A percentile compares a stretch with the other conserved stretches of the same genome.
Evolutionary conservation across 352 stramenopile species (phyloP).

Genomic region (Phytopythium litorale): DNA sequence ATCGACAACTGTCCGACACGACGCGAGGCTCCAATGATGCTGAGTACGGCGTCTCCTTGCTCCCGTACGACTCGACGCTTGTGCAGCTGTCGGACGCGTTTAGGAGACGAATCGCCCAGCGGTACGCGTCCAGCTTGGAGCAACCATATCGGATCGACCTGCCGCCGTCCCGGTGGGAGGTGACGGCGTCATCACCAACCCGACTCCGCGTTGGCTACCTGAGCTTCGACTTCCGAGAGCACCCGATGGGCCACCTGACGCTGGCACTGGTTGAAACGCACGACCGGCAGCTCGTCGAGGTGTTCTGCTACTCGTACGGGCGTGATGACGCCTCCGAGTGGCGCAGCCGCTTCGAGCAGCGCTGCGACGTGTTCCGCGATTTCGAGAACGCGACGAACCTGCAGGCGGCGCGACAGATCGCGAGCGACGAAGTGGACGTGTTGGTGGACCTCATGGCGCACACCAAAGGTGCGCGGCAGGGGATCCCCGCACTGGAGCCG

Average conservation of each 20-base stretch:
- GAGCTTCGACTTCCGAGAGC: conserved; percentile 90
- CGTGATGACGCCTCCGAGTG: conserved; percentile 64
- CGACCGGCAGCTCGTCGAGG: conserved; percentile 34
- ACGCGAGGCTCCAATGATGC: not conserved
- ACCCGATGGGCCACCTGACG: conserved; percentile 92
- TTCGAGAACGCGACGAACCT: conserved; percentile 45
- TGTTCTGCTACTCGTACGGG: conserved; percentile 83
- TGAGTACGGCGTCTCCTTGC: conserved; percentile 20
- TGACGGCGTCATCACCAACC: not conserved
- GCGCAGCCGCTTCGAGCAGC: conserved; percentile 45
- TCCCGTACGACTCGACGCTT: conserved; percentile 75
- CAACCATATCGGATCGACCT: conserved; percentile 38
- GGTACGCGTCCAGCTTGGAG: conserved; percentile 20
- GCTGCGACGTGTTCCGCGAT: conserved; percentile 65
- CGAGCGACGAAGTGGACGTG: conserved; percentile 65
- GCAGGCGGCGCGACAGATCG: conserved; percentile 47
- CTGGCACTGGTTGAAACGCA: conserved; percentile 81
- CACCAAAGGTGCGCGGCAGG: conserved; percentile 75
- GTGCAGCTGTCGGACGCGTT: conserved; percentile 43
- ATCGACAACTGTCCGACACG: conserved; percentile 13
- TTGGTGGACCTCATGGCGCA: conserved; percentile 91
- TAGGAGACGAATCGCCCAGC: conserved; percentile 41
- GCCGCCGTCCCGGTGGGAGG: conserved; percentile 14
- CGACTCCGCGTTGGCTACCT: conserved; percentile 82
- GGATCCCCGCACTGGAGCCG: conserved; percentile 55